Percentiles rank a stretch among this genome's conserved stretches.
These are phyloP conservation scores for Amanita phalloides DNA, from an alignment of 768 basidiomycete genomes.

Conservation along the genomic window DNA sequence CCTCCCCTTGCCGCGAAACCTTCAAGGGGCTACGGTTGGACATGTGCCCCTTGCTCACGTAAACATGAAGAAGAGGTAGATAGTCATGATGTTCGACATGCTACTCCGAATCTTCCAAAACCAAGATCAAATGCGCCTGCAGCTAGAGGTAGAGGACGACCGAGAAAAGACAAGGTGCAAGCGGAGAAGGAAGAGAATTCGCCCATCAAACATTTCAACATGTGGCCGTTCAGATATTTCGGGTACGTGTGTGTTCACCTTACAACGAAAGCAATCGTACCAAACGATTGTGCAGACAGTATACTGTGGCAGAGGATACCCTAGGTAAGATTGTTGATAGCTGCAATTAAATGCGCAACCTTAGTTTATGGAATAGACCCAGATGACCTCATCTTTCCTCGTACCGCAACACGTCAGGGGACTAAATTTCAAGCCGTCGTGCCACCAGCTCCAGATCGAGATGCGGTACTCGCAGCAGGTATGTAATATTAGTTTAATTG, in stretches of 20 bases:
- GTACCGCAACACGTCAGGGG: conserved; percentile 84
- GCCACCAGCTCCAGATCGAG: conserved; percentile 32
- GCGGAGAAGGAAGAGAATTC: conserved; percentile 72
- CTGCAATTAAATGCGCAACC: conserved; percentile 8
- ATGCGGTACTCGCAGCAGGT: conserved; percentile 28
- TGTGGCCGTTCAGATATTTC: conserved; percentile 96
- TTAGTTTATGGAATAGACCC: conserved; percentile 49
- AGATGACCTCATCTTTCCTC: conserved; percentile 94
- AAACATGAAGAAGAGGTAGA: conserved; percentile 82
- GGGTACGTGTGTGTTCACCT: conserved; percentile 46
- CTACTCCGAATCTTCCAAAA: conserved; percentile 33
- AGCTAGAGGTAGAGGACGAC: conserved; percentile 61
- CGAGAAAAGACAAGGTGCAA: conserved; percentile 62
- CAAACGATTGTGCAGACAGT: conserved; percentile 40
- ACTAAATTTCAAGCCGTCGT: conserved; percentile 73
- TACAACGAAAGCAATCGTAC: not conserved
- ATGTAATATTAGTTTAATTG: not conserved
- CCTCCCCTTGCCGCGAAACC: conserved; percentile 88
- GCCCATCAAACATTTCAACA: conserved; percentile 75
- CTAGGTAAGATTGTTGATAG: conserved; percentile 41
- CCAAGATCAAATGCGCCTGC: conserved; percentile 66
- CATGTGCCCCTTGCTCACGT: conserved; percentile 86
- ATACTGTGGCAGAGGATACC: conserved; percentile 88
- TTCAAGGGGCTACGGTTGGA: conserved; percentile 95
- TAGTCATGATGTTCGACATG: conserved; percentile 56